These are phyloP conservation scores for Leishmania major DNA, from an alignment of 208 protist species.

Conservation along the genomic window DNA sequence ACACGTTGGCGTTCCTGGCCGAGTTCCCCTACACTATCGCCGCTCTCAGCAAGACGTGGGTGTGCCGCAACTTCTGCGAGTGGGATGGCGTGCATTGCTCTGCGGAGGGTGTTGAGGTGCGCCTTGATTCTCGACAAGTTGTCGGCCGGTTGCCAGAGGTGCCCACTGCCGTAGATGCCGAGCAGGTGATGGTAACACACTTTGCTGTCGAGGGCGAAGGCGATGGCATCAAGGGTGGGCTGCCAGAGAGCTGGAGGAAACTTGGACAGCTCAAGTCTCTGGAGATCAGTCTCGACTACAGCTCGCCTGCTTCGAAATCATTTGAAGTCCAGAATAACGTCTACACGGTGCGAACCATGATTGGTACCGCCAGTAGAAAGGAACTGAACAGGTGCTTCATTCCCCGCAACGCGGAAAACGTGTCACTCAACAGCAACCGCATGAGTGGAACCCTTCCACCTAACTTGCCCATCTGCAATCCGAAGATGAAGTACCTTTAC, in stretches of 20 bases:
- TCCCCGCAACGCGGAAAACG: not conserved
- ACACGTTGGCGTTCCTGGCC: not conserved
- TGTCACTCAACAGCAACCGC: not conserved
- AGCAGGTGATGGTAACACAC: not conserved
- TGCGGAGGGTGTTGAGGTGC: constrained; percentile 1
- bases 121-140: not conserved
- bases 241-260: not conserved
- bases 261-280: constrained; percentile 1
- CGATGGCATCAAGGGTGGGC: not conserved
- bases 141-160: not conserved
- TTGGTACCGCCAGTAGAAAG: not conserved
- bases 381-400: not conserved
- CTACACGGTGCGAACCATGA: not conserved
- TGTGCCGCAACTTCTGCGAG: constrained; percentile 1
- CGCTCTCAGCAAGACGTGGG: not conserved
- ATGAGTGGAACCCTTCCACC: constrained; percentile 2
- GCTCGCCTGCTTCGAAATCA: not conserved
- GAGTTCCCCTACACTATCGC: not conserved
- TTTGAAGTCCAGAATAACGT: not conserved
- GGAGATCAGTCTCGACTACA: not conserved
- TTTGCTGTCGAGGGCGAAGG: not conserved
- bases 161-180: not conserved
- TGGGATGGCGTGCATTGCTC: constrained; percentile 6
- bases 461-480: not conserved
- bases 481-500: not conserved